Base-by-base conservation (phyloP, 805 yeast species). In the Kodamaea laetipori region DNA sequence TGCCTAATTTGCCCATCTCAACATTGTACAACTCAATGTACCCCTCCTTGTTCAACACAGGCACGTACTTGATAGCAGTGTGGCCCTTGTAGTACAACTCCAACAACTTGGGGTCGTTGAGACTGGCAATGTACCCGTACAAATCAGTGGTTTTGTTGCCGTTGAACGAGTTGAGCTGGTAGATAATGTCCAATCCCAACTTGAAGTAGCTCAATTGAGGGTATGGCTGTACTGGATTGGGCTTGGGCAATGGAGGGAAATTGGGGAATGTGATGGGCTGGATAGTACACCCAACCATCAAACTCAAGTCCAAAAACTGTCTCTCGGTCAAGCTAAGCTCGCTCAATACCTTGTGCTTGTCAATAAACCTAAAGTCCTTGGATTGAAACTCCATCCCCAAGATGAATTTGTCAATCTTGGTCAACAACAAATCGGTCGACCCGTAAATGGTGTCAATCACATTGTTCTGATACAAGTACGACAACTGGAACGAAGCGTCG, bases 401-500 rank as follows among this genome's bases (percentile, higher is more conserved):
- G 44, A 92, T 83, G 46, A 90, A 80, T 51, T 79, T 84, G 45
- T 87, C 94, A 19, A 85, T 74, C 12, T 68, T 62, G 17, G 77
- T 75, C 58, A 92, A 67, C 34, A 90, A 66, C 28, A 82, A 73
- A 54, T 94, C 98, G 1, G 90, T 83, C 6, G 96, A 83, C 0
- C 96, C 96, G 63, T 81, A 86, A 27, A 90, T 80, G 4, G 85
- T 81, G 60, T 90, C 90, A 39, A 92, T 77, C 36, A 71, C 65
- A 0, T 69, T 72, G 38, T 69, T 70, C 35, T 76, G 76, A 48
- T 75, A 73, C 54, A 92, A 66, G 55, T 88, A 89, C 5, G 86
- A 79, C 54, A 94, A 71, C 63, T 92, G 97, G 31, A 82, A 77
- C 66, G 89, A 81, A 0, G 97, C 80, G 34, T 81, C 74, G 57